Evolutionary conservation across 73 alveolate species (phyloP).

Genomic region (Paramecium biaurelia): DNA sequence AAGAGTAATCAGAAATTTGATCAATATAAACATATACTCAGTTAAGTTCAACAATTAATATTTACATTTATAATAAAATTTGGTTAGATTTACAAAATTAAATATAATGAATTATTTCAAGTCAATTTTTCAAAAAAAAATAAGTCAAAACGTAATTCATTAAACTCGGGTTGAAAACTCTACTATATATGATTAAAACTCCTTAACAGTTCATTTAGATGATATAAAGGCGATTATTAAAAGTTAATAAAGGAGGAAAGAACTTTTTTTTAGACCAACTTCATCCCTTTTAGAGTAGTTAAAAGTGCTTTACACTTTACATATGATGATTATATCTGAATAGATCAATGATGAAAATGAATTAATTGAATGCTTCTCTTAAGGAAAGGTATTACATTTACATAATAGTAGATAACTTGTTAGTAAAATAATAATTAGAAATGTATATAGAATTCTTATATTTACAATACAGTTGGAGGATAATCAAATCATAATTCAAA

Average conservation of each 20-base stretch:
- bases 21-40: conserved; percentile 73
- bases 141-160: not conserved
- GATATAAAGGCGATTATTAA: not conserved
- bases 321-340: not conserved
- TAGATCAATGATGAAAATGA: not conserved
- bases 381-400: not conserved
- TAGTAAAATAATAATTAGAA: not conserved
- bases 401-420: too few species aligned
- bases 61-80: conserved; percentile 73
- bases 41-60: conserved; percentile 18
- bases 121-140: not conserved
- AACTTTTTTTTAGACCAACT: not conserved
- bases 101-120: not conserved
- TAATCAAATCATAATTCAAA: not conserved
- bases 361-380: not conserved
- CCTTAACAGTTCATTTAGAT: not conserved
- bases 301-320: not conserved
- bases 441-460: not conserved
- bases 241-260: not conserved
- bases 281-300: not conserved
- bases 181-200: not conserved
- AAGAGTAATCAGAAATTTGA: conserved; percentile 84
- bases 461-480: not conserved
- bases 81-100: not conserved
- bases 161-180: not conserved